Evolutionary conservation across 2,329 filamentous ascomycete species (phyloP), one percentile per base, ranked within the genome.

Genomic region (Ploettnerulaceae sp.): DNA sequence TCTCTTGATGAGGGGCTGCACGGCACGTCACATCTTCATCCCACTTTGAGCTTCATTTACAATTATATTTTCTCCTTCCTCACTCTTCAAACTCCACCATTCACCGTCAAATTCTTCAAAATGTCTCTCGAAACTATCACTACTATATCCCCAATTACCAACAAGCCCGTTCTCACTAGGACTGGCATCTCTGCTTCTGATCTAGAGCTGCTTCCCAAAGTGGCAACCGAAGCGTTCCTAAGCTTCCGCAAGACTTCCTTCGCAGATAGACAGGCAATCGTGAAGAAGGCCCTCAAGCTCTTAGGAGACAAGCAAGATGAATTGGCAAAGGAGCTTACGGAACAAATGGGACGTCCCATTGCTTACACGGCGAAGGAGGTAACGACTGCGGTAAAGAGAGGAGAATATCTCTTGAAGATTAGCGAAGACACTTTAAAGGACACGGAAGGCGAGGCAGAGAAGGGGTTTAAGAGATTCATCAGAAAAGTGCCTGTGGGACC

Each of bases 281-380:
- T 96, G 59, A 82, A 79, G 59, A 87, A 85, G 61, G 89, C 90
- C 1, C 70, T 97, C 34, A 76, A 82, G 52, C 68, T 87, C 4
- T 73, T 97, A 21, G 68, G 71, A 12, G 76, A 81, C 39, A 82
- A 81, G 64, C 78, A 89, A 66, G 84, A 93, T 80, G 85, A 82
- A 52, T 74, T 97, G 25, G 89, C 85, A 5, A 76, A 80, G 57
- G 90, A 96, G 66, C 71, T 97, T 49, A 96, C 90, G 0, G 83
- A 88, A 64, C 90, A 97, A 71, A 97, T 97, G 90, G 91, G 91
- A 32, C 78, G 91, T 15, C 91, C 91, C 25, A 95, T 96, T 60
- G 78, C 85, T 28, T 96, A 91, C 66, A 86, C 87, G 0, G 82
- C 77, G 36, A 89, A 82, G 57, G 91, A 97, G 71, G 76, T 97